A percentile compares a stretch with the other conserved stretches of the same genome.
These are phyloP conservation scores for Reutealis trisperma DNA, from an alignment of 345 rosid species.

Conservation along the genomic window DNA sequence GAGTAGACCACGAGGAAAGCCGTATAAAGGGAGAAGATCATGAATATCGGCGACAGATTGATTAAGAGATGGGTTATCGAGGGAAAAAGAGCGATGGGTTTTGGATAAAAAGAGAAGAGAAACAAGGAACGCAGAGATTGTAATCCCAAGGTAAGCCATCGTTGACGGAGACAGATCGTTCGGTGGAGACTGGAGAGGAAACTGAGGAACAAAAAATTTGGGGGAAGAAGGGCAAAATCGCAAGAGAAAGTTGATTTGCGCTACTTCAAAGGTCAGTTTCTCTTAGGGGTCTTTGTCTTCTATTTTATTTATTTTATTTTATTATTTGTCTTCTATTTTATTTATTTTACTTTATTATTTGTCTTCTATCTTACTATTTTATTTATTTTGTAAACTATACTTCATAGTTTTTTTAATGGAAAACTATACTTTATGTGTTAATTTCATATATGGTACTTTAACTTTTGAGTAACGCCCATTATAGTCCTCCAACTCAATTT, in stretches of 20 bases:
- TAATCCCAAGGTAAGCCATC: slow-evolving; percentile 9
- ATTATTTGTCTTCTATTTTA: no score
- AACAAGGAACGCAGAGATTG: slow-evolving; percentile 24
- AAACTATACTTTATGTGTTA: no score
- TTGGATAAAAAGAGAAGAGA: slow-evolving; percentile 22
- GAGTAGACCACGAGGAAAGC: slow-evolving; percentile 70
- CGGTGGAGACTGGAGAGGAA: background rate
- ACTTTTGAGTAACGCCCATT: no score
- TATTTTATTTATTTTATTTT: no score
- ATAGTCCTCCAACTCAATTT: no score
- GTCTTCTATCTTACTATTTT: no score
- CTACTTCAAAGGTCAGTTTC: background rate
- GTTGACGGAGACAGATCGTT: slow-evolving; percentile 6
- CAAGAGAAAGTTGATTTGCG: background rate
- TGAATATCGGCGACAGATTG: slow-evolving; percentile 45
- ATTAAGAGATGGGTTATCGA: slow-evolving; percentile 6
- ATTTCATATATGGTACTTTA: no score
- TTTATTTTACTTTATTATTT: no score
- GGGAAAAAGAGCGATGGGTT: slow-evolving; percentile 29
- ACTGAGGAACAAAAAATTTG: background rate
- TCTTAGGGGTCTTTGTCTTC: no score
- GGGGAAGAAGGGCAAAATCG: background rate
- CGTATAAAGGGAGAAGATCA: slow-evolving; percentile 63
- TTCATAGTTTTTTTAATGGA: no score
- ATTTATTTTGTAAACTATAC: no score